Conservation (phyloP, 352 stramenopile species). For the Globisporangium apiculatum region DNA sequence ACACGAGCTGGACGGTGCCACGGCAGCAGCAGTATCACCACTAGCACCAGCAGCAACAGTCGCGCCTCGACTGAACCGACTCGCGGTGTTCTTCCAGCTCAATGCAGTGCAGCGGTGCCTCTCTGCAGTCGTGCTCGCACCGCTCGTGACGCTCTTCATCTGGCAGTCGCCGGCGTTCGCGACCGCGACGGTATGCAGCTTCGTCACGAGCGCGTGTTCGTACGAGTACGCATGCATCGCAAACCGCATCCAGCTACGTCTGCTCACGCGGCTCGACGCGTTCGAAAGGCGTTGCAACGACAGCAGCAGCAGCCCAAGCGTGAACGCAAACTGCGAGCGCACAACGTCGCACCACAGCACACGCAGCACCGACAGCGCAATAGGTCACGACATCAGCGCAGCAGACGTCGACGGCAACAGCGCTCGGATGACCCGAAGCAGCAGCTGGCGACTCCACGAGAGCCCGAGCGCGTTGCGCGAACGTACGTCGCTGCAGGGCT, state of each 20-base stretch:
- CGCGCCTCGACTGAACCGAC: not conserved
- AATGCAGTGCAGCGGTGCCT: conserved; percentile 65
- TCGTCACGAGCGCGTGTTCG: conserved; percentile 49
- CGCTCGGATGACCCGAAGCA: not conserved
- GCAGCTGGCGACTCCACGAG: not conserved
- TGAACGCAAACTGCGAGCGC: conserved; percentile 8
- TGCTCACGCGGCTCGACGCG: conserved; percentile 28
- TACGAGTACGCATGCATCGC: conserved; percentile 77
- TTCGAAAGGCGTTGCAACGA: conserved; percentile 11
- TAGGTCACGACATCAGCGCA: too few relatives aligned
- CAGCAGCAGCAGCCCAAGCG: not conserved
- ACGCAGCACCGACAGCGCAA: conserved; percentile 16
- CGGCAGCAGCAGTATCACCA: not conserved
- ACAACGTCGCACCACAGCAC: conserved; percentile 25
- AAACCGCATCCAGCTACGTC: conserved; percentile 47
- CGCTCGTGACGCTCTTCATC: conserved; percentile 63
- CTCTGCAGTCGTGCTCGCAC: conserved; percentile 51
- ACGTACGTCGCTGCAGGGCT: not conserved
- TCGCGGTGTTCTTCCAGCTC: conserved; percentile 13
- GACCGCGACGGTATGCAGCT: conserved; percentile 59
- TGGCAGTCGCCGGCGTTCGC: conserved; percentile 64
- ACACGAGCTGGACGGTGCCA: not conserved
- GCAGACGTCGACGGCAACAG: not conserved
- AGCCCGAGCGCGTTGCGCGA: conserved; percentile 2
- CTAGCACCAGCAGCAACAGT: not conserved